Base-by-base conservation (phyloP, 805 yeast species). In the Saccharomycopsis malanga region DNA sequence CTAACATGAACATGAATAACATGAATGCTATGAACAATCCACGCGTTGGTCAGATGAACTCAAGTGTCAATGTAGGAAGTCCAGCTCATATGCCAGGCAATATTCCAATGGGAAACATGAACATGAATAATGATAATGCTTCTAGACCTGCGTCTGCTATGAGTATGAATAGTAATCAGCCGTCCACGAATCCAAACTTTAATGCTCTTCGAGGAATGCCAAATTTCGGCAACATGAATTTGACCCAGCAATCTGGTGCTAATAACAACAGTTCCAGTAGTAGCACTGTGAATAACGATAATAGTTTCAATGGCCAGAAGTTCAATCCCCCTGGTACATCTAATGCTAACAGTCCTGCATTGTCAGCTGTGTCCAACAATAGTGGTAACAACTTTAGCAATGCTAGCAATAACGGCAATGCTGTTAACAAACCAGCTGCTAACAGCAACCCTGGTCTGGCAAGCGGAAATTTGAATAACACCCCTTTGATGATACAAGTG, bases 401-500 rank as follows among this genome's bases (percentile, higher is more conserved):
- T 21, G 23, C 17, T 30, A 42, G 9, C 34, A 34, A n/a, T 23
- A 46, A 46, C 2, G 12, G 14, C 34, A 48, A 37, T 39, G 44
- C 38, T 15, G 30, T 20, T 25, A 47, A 47, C 38, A 23, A 7
- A 2, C 25, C 25, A 24, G 10, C 3, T 20, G 24, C 15, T 20
- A 12, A 37, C 21, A 12, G 20, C 27, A 4, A 12, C 15, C 10
- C 6, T 20, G 29, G n/a, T 4, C 25, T 6, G 25, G 23, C 42
- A 7, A 21, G 15, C 15, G 17, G 17, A 5, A 22, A 20, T 17
- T 9, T n/a, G 5, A 18, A 40, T 27, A 44, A 20, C 29, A 40
- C 42, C 15, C 47, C 47, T 20, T 34, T 44, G 10, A 44, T 44
- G 47, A 38, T 30, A 27, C 47, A 44, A 24, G 46, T 50, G 12